Percentiles rank a stretch among this genome's conserved stretches.
phyloP scores from a whole-genome alignment of 371 early-diverging fungal genomes.

The Mortierella sp. region DNA sequence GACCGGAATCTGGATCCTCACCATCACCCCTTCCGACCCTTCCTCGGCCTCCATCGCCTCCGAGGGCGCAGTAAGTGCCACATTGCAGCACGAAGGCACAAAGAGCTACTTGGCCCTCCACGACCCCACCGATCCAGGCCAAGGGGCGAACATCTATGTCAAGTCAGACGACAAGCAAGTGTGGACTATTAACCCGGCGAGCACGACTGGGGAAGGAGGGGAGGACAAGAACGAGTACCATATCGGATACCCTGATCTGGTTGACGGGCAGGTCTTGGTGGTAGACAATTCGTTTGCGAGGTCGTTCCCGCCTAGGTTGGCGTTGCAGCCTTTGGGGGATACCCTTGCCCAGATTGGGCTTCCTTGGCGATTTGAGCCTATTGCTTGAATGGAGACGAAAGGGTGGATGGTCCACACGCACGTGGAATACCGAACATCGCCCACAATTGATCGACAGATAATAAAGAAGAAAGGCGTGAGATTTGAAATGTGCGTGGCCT shows the following conservation, averaged over 20 bases:
- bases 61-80: neutral
- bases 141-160: neutral
- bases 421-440: neutral
- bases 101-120: neutral
- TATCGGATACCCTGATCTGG: slow-evolving; percentile 6
- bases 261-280: neutral
- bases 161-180: neutral
- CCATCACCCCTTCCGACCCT: neutral
- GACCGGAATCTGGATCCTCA: neutral
- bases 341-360: neutral
- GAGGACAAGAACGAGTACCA: neutral
- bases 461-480: neutral
- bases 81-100: neutral
- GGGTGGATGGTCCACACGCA: neutral
- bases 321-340: neutral
- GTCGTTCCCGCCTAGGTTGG: neutral
- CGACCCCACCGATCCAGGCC: neutral
- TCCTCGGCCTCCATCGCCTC: neutral
- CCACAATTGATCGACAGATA: neutral
- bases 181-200: neutral
- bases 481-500: neutral
- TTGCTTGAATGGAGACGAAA: neutral
- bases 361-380: slow-evolving; percentile 3
- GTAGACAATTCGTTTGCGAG: slow-evolving; percentile 1
- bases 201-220: neutral